Evolutionary conservation across 139 green algal genomes (phyloP).

Genomic region (Mychonastes homosphaera): DNA sequence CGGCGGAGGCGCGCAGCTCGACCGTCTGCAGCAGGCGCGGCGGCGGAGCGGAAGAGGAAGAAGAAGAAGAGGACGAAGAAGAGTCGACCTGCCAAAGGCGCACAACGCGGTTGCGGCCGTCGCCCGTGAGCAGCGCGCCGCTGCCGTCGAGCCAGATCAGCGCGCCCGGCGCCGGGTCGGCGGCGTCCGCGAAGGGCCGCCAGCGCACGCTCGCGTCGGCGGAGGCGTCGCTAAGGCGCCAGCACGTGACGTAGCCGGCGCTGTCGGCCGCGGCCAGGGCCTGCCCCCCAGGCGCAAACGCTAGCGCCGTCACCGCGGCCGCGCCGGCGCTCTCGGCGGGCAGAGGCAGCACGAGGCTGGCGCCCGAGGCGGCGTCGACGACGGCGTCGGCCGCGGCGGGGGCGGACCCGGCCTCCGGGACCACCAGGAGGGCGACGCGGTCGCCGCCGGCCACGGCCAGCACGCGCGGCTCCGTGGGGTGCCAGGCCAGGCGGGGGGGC

Average conservation of each 20-base stretch:
- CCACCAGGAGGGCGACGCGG: conserved; percentile 25
- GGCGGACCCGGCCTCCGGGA: conserved; percentile 10
- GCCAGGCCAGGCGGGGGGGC: conserved; percentile 26
- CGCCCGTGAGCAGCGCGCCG: conserved; percentile 32
- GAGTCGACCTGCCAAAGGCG: conserved; percentile 34
- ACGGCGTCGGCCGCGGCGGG: background rate
- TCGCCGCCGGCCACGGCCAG: conserved; percentile 30
- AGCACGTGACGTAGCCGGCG: conserved; percentile 22
- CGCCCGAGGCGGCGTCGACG: conserved; percentile 1
- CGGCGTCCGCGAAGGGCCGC: background rate
- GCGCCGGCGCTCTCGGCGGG: background rate
- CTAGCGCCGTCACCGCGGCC: conserved; percentile 20
- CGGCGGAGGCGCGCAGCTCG: background rate
- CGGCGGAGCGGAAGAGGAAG: background rate
- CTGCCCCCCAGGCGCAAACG: conserved; percentile 32
- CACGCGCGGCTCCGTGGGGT: conserved; percentile 31
- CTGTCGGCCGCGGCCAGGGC: conserved; percentile 39
- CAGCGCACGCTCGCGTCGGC: too few relatives aligned
- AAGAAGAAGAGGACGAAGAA: conserved; percentile 8
- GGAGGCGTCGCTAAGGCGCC: background rate
- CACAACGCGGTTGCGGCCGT: conserved; percentile 26
- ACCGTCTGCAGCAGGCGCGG: conserved; percentile 15
- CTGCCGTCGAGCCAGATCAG: conserved; percentile 7
- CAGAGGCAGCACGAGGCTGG: background rate
- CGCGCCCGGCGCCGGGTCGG: conserved; percentile 3